Evolutionary conservation across 2,329 filamentous ascomycete genomes (phyloP), one percentile per base, ranked within the genome.

Genomic region (Cercospora beticola): DNA sequence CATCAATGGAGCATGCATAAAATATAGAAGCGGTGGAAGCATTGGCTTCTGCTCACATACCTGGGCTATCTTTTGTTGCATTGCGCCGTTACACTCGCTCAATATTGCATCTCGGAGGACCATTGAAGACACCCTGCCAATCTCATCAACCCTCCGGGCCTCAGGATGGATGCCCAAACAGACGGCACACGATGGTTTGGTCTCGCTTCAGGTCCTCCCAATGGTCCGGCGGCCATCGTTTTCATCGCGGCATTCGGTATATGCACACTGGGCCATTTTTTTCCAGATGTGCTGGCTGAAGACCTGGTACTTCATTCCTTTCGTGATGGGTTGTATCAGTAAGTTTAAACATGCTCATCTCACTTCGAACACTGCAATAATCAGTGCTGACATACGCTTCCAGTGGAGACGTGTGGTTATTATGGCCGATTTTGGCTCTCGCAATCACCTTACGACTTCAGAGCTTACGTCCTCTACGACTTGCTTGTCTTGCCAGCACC

Each of bases 401-500:
- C 49, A 81, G 81, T 79, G 64, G 81, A 85, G 72, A 70, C 79
- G 1, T 75, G 76, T 12, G 83, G 83, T 31, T 83, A 81, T 67
- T 77, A 76, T 6, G 78, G 79, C 7, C 78, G 83, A 1, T 78
- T 79, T 36, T 76, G 76, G 28, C 80, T 80, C 2, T 76, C 81
- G 40, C 76, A 78, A 67, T 67, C 78, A 43, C 79, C 81, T 5
- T 70, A 74, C 60, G 67, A 73, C 23, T 76, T 83, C 70, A 78
- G 72, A 4, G 79, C 79, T 0, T 84, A 81, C 75, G 78, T 83
- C 18, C 68, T 80, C 10, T 80, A 83, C 71, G 79, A 79, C n/a
- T 74, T 77, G 46, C 75, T 83, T 18, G 73, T 83, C 23, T 78
- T 84, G 1, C 68, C 83, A n/a, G 81, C 82, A 1, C 82, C 82